Base-by-base conservation (phyloP, 1,139 yeast species). In the Meyerozyma elateridarum region DNA sequence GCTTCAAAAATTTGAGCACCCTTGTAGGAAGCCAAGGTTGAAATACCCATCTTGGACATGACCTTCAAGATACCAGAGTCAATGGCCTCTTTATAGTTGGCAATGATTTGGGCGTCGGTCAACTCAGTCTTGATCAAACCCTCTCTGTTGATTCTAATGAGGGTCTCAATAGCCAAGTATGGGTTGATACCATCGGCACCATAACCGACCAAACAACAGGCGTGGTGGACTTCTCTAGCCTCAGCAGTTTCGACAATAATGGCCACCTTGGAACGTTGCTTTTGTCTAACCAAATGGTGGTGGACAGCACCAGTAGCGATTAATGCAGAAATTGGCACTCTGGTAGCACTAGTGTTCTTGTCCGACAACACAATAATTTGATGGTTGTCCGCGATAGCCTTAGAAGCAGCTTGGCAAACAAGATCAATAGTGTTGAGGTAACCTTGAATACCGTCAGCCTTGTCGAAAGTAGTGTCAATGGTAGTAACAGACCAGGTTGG, bases 1-100 rank as follows among this genome's bases (percentile, higher is more conserved):
- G 95, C 95, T 63, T 91, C 98, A 56, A 91, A 91, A 52, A 91
- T 91, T 64, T 91, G 98, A 15, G 98, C 98, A 60, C 97, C 98
- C 64, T 91, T 91, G 65, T 91, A 91, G 15, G 96, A 85, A 15
- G 96, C 96, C 57, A 91, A 71, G 21, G 98, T 91, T 24, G 97
- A 89, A 49, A 91, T 91, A 71, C 98, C 98, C 97, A 91, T 91
- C 71, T 91, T 91, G 29, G 96, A 85, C 98, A 91, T 91, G 40
- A 91, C 96, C 67, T 91, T 91, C 53, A 87, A 69, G 45, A 91
- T 82, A 61, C 97, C 97, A 37, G 88, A 81, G 54, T 89, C 95
- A 40, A 85, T 70, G 13, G 96, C 80, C 44, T 75, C 68, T 57
- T 81, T 83, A 66, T 85, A 91, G 67, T 91, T 89, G 34, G 67